These are phyloP conservation scores for Papiliotrema flavescens DNA, from an alignment of 1,284 basidiomycete genomes.

Conservation along the genomic window DNA sequence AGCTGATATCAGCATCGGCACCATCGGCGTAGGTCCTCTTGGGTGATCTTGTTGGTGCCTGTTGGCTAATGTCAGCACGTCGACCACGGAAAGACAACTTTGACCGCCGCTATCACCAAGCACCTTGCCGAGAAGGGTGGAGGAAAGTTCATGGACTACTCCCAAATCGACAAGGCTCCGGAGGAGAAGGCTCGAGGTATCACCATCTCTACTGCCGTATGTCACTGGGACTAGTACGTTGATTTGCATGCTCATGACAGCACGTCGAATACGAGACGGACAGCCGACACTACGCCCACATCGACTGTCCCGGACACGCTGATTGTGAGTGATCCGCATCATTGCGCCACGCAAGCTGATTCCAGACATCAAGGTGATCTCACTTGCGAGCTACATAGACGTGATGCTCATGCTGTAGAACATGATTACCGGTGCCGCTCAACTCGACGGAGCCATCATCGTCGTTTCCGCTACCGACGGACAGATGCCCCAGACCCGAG, in stretches of 20 bases:
- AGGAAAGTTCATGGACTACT: slow-evolving; percentile 96
- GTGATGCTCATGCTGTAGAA: slow-evolving; percentile 63
- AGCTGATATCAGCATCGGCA: slow-evolving; percentile 62
- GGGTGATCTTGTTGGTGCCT: not conserved
- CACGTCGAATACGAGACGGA: slow-evolving; percentile 98
- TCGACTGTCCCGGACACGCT: slow-evolving; percentile 81
- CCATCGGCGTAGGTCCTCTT: slow-evolving; percentile 60
- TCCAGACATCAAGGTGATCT: slow-evolving; percentile 24
- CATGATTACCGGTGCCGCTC: slow-evolving; percentile 99
- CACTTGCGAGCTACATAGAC: not conserved
- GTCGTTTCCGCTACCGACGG: slow-evolving; percentile 99
- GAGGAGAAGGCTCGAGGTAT: slow-evolving; percentile 99
- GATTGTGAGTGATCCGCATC: slow-evolving; percentile 32
- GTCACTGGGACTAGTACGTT: slow-evolving; percentile 8
- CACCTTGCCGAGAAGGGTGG: slow-evolving; percentile 76
- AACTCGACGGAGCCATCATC: slow-evolving; percentile 97
- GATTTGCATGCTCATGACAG: slow-evolving; percentile 55
- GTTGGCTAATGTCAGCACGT: slow-evolving; percentile 57
- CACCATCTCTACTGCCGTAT: slow-evolving; percentile 69
- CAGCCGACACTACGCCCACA: slow-evolving; percentile 94
- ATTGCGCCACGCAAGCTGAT: slow-evolving; percentile 6
- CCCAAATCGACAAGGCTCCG: slow-evolving; percentile 98
- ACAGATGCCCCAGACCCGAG: slow-evolving; percentile 99
- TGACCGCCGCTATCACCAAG: slow-evolving; percentile 98
- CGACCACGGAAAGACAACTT: slow-evolving; percentile 91